Percentiles rank a stretch among this genome's conserved stretches.
These are phyloP conservation scores for Cercospora nicotianae DNA, from an alignment of 2,329 filamentous ascomycete genomes.

Conservation along the genomic window DNA sequence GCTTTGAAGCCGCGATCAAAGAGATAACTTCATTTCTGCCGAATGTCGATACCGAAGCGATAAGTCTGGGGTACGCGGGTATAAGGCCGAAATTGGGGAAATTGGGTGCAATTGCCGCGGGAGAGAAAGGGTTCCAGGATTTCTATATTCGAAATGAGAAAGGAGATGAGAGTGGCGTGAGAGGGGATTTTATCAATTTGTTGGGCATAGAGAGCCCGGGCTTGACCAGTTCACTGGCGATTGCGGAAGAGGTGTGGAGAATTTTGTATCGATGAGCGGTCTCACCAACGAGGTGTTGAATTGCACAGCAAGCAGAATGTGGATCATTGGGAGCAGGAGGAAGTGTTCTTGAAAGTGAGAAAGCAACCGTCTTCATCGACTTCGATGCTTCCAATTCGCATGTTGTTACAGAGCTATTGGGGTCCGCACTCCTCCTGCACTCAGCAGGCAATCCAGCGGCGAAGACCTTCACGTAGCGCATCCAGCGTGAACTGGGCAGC, in stretches of 20 bases:
- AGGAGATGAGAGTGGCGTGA: constrained; percentile 63
- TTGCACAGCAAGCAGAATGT: neutral
- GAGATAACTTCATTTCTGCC: constrained; percentile 83
- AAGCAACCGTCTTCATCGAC: neutral
- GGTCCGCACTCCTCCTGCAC: neutral
- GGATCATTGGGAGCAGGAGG: neutral
- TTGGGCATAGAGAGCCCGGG: constrained; percentile 93
- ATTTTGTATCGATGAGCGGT: constrained; percentile 49
- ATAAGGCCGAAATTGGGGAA: constrained; percentile 80
- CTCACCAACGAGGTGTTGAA: neutral
- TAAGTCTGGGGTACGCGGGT: constrained; percentile 84
- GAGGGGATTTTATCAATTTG: constrained; percentile 77
- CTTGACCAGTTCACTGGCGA: constrained; percentile 81
- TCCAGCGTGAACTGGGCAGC: neutral
- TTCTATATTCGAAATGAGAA: constrained; percentile 78
- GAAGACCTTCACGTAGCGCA: neutral
- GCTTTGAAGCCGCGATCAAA: constrained; percentile 65
- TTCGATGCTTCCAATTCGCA: neutral
- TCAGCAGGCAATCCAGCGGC: neutral
- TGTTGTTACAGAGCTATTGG: neutral
- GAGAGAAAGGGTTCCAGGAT: constrained; percentile 70
- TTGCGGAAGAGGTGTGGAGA: constrained; percentile 71
- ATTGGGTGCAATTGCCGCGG: constrained; percentile 61
- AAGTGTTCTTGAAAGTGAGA: neutral
- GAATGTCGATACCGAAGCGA: constrained; percentile 61